Base-by-base conservation (phyloP, 306 rosid species). In the Vicia villosa region DNA sequence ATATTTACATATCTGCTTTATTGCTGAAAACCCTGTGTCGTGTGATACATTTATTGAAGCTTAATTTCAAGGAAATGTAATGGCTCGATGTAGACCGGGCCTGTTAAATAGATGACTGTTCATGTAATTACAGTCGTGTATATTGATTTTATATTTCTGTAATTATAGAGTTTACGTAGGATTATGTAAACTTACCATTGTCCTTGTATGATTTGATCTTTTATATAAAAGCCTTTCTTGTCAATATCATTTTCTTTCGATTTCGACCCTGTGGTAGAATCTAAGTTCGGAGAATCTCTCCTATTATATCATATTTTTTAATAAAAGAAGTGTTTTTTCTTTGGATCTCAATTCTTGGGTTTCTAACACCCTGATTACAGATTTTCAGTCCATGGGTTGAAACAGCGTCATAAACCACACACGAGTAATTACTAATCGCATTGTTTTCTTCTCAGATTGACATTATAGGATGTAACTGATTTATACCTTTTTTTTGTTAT, bases 61-160 rank as follows among this genome's bases (percentile, higher is more conserved):
- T 40, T 74, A 69, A 65, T 59, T 32, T 51, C 51, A 55, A 43
- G 79, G 65, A 70, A 69, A 74, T 65, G 54, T 37, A 4, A 58
- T 67, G 51, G 34, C 77, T 19, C 16, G 46, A 24, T 60, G 52
- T 70, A 8, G 63, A 62, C 32, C 42, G 8, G 40, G 60, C 30
- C 19, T 62, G 73, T 51, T 49, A 42, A 77, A 49, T 60, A 24
- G 21, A 77, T 69, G 20, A 77, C 58, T 65, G 6, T 45, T 36
- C 43, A 38, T 66, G 52, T 40, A 34, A 6, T 59, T 42, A 43
- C 41, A 71, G 28, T 41, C n/a, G 36, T 22, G n/a, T 30, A 40
- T 68, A 67, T 41, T 51, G 22, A 28, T 66, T 78, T 28, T n/a
- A 30, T 66, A 34, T 16, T 55, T 46, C 45, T 65, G 47, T 64